Conservation (phyloP, 2,329 filamentous ascomycete genomes). For the Keithomyces neogunnii region DNA sequence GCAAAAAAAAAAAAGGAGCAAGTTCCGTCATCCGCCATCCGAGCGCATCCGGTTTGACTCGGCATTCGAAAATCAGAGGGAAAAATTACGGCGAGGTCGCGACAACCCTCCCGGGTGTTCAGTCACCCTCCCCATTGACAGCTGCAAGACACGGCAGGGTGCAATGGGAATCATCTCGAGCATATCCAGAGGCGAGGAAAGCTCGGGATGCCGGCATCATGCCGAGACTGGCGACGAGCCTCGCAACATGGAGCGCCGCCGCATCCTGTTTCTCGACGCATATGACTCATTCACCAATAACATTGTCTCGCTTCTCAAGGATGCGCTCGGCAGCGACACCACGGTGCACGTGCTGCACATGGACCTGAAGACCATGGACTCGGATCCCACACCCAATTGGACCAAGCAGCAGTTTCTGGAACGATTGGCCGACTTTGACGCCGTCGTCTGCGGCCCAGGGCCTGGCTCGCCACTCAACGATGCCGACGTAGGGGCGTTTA, state of each 20-base stretch:
- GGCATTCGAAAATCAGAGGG: too few relatives aligned
- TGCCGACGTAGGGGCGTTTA: conserved; percentile 77
- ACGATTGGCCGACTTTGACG: conserved; percentile 57
- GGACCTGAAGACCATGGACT: conserved; percentile 48
- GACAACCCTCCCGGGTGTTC: neutral
- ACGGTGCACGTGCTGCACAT: conserved; percentile 35
- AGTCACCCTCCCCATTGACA: neutral
- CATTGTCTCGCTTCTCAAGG: conserved; percentile 73
- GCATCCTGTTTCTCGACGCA: conserved; percentile 84
- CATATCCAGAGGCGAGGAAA: neutral
- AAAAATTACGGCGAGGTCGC: too few relatives aligned
- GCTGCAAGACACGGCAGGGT: neutral
- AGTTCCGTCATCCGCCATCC: too few relatives aligned
- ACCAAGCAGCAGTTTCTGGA: conserved; percentile 31
- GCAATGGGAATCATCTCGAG: conserved; percentile 3
- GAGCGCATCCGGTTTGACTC: too few relatives aligned
- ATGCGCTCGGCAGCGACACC: conserved; percentile 59
- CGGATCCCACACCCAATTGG: conserved; percentile 46
- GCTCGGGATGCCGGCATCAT: neutral
- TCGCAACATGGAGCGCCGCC: conserved; percentile 15
- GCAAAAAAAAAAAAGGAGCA: too few relatives aligned
- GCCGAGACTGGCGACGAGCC: neutral
- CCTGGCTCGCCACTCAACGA: conserved; percentile 69
- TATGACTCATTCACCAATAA: conserved; percentile 98
- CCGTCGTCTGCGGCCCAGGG: conserved; percentile 82